Base-by-base conservation (phyloP, 331 rosid species). In the Malus hybrid region DNA sequence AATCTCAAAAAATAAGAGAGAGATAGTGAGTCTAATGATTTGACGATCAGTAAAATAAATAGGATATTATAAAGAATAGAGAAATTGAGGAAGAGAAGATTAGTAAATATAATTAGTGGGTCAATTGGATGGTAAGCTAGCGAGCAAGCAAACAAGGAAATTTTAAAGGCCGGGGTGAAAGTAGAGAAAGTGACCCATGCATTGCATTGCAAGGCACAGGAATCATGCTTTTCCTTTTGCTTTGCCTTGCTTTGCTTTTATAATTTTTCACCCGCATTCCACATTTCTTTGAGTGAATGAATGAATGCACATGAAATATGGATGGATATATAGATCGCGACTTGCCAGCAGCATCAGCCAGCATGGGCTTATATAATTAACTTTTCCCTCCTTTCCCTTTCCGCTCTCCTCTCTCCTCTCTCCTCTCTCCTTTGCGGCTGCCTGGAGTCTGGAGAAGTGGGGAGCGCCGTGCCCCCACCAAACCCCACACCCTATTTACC, bases 291-390 rank as follows among this genome's bases (percentile, higher is more conserved):
- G 57, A 52, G 1, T 16, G 24, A 24, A 24, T 24, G 24, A 24
- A 24, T 24, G 24, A 24, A 24, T 24, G 57, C 57, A 52, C 57
- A 52, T 16, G 57, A 52, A 52, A 79, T 78, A 75, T 65, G 50
- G 82, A 80, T 90, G 66, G 84, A 89, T 89, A 1, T 24, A 87
- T 86, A 75, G 90, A 72, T 76, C 42, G 92, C 88, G 86, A 86
- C 81, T 78, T 82, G 92, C 57, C 24, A 24, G 24, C 56, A 50
- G 56, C 56, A 50, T 15, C 56, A 50, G 24, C 24, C 24, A 24
- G 57, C 10, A 52, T 52, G 20, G 9, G 20, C 57, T 39, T 39
- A 16, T 15, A 50, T 50, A 50, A 50, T 48, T 50, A 50, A 50
- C 56, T 50, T 50, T 50, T 1, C 56, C 56, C n/a, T 5, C 7